Conservation (phyloP, 2,329 filamentous ascomycete species). For the Sarocladium kiliense region DNA sequence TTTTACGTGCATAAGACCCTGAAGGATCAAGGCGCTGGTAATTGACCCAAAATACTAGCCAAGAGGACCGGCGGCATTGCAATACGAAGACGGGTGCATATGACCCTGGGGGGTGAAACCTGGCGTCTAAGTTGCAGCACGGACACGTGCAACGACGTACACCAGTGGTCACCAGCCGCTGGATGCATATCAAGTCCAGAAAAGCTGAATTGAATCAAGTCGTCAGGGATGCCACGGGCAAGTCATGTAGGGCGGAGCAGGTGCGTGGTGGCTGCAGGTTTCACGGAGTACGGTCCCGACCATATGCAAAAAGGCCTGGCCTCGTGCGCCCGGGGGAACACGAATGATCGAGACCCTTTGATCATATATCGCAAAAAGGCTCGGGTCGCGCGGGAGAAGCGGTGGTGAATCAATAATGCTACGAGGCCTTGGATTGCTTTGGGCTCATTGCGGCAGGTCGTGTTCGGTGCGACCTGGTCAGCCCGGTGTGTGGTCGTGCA, state of each 20-base stretch:
- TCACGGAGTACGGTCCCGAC: background rate
- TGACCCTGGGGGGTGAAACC: too few relatives aligned
- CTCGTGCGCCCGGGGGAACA: background rate
- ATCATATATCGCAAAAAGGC: conserved; percentile 2
- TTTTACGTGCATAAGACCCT: background rate
- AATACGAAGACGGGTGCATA: too few relatives aligned
- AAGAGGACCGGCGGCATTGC: too few relatives aligned
- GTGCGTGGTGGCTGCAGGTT: conserved; percentile 3
- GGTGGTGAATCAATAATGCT: background rate
- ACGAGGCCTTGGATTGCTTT: background rate
- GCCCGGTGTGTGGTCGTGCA: background rate
- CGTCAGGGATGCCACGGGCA: too few relatives aligned
- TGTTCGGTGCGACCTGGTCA: background rate
- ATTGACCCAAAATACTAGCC: too few relatives aligned
- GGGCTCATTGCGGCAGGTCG: background rate
- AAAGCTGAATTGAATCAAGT: background rate
- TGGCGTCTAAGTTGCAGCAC: too few relatives aligned
- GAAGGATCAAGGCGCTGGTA: background rate
- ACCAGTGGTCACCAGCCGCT: too few relatives aligned
- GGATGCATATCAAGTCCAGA: too few relatives aligned
- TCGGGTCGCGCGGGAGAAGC: background rate
- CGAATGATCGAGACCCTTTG: conserved; percentile 2
- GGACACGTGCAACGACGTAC: too few relatives aligned
- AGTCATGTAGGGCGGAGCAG: background rate
- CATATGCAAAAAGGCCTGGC: background rate